Evolutionary conservation across 2,329 filamentous ascomycete species (phyloP), one percentile per base, ranked within the genome.

Genomic region (Gnomoniopsis sp.): DNA sequence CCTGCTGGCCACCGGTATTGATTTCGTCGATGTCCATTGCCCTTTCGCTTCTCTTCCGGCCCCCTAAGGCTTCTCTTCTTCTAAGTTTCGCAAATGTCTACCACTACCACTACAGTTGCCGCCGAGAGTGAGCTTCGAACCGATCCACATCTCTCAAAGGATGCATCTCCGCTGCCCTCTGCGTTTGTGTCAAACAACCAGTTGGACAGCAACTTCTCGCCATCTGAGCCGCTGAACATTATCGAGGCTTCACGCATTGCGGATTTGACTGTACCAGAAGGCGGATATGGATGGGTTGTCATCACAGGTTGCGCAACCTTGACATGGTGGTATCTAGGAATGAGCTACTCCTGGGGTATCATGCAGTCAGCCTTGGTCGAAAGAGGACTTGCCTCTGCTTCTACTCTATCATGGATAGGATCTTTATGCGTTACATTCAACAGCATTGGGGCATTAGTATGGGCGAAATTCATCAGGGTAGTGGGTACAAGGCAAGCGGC

Each of bases 311-410:
- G 79, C 63, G 75, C 78, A 2, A 65, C 82, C 1, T 65, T 85
- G 12, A 75, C 79, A 2, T 87, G 82, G 73, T 84, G 80, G 82
- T 75, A 79, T 53, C 77, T 81, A 51, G 84, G 83, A 53, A 81
- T 77, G 0, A 76, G 76, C 8, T 85, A 84, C 65, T 77, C 76
- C 62, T 88, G 84, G 83, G 85, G 84, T 23, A 77, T 88, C 0
- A 71, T 87, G 49, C 85, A 88, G 68, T 75, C 76, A 3, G 83
- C 78, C 0, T 74, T 88, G 1, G 77, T 85, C 3, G 70, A 78
- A 36, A 70, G 77, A 11, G 72, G 74, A 0, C 69, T 85, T 1
- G 75, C 76, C 0, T 75, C 75, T 0, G 74, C 82, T 0, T 79
- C 79, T 0, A 83, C 79, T 1, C 71, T 88, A 22, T 79, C 82